These are phyloP conservation scores for Podaxis rugospora DNA, from an alignment of 768 basidiomycete genomes.

Conservation along the genomic window DNA sequence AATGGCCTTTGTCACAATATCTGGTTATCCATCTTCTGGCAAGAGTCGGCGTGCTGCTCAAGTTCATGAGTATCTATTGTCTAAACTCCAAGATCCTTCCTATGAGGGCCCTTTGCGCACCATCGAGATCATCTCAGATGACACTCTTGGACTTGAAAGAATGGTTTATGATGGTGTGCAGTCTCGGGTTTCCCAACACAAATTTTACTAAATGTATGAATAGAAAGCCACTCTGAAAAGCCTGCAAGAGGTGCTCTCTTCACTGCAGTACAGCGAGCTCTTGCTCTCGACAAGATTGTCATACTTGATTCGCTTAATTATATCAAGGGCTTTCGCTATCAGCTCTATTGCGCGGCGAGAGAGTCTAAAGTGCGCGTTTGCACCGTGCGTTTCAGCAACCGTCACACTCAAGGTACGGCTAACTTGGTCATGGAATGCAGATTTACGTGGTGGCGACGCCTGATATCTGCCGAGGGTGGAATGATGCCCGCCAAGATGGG, in stretches of 20 bases:
- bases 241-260: constrained; percentile 82
- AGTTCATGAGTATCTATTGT: constrained; percentile 54
- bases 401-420: not conserved
- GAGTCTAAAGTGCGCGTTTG: constrained; percentile 83
- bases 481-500: constrained; percentile 45
- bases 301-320: constrained; percentile 93
- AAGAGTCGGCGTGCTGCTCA: constrained; percentile 74
- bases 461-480: constrained; percentile 77
- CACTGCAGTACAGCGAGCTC: constrained; percentile 72
- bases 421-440: constrained; percentile 33
- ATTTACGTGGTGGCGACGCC: constrained; percentile 72
- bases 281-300: constrained; percentile 71
- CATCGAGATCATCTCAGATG: constrained; percentile 66
- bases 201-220: not conserved
- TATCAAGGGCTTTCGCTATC: constrained; percentile 98
- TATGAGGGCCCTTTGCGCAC: constrained; percentile 50
- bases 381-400: constrained; percentile 54
- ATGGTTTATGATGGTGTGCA: constrained; percentile 69
- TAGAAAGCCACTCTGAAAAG: constrained; percentile 83
- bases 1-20: constrained; percentile 92
- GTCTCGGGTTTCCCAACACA: not conserved
- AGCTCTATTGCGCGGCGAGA: constrained; percentile 93
- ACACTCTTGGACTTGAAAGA: constrained; percentile 58
- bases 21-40: constrained; percentile 85
- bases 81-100: constrained; percentile 38